Evolutionary conservation across 345 rosid genomes (phyloP).

Genomic region (Aquilaria malaccensis): DNA sequence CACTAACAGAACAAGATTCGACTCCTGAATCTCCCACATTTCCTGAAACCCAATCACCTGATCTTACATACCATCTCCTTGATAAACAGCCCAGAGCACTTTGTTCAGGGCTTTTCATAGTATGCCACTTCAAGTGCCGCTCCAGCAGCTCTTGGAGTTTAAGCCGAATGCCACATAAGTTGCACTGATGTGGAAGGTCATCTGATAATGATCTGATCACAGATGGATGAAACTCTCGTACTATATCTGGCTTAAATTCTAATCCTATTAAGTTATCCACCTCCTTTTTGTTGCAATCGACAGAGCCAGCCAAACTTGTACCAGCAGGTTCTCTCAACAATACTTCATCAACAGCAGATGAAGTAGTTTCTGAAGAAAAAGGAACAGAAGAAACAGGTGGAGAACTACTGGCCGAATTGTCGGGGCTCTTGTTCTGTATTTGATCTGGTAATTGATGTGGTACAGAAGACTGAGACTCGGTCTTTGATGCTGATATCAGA

Average conservation of each 20-base stretch:
- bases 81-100: constrained; percentile 22
- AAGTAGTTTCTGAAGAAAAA: constrained; percentile 26
- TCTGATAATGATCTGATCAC: constrained; percentile 63
- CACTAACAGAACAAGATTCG: constrained; percentile 26
- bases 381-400: constrained; percentile 27
- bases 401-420: constrained; percentile 26
- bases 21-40: constrained; percentile 29
- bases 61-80: constrained; percentile 70
- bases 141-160: constrained; percentile 56
- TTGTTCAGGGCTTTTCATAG: constrained; percentile 31
- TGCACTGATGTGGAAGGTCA: constrained; percentile 65
- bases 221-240: constrained; percentile 67
- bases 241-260: constrained; percentile 60
- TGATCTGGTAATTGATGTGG: constrained; percentile 24
- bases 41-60: constrained; percentile 60
- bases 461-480: constrained; percentile 28
- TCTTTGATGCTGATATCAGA: constrained; percentile 71
- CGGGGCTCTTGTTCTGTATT: constrained; percentile 30
- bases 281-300: constrained; percentile 21
- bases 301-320: constrained; percentile 21
- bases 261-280: constrained; percentile 54
- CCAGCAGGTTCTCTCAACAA: constrained; percentile 29
- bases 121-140: constrained; percentile 77
- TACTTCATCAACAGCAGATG: constrained; percentile 29
- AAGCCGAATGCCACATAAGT: constrained; percentile 68